phyloP scores from a whole-genome alignment of 371 early-diverging fungal species.

The Rozella allomycis region DNA sequence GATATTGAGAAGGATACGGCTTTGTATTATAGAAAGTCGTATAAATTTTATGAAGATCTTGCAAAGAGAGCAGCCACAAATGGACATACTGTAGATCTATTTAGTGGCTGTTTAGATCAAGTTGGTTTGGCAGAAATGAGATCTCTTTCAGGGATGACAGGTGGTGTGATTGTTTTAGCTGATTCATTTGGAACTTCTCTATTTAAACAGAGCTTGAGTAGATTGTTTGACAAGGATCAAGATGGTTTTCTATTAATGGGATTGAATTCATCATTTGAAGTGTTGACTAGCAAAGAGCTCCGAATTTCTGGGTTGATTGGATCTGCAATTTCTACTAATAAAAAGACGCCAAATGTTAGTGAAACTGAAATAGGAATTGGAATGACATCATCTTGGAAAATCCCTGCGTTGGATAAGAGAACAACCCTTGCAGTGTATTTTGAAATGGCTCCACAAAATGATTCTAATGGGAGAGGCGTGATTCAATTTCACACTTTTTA shows the following conservation, averaged over 20 bases:
- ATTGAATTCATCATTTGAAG: slow-evolving; percentile 95
- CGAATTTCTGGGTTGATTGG: slow-evolving; percentile 91
- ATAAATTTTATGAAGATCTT: slow-evolving; percentile 79
- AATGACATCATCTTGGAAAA: slow-evolving; percentile 81
- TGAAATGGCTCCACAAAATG: slow-evolving; percentile 49
- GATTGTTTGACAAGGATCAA: slow-evolving; percentile 70
- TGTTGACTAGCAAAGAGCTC: slow-evolving; percentile 81
- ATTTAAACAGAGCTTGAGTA: slow-evolving; percentile 88
- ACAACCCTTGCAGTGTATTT: slow-evolving; percentile 81
- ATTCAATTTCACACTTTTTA: slow-evolving; percentile 88
- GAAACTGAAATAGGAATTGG: slow-evolving; percentile 93
- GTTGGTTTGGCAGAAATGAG: slow-evolving; percentile 96
- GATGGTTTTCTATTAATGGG: slow-evolving; percentile 77
- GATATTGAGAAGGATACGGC: slow-evolving; percentile 89
- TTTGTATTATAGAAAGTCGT: slow-evolving; percentile 73
- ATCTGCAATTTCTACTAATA: slow-evolving; percentile 68
- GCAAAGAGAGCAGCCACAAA: slow-evolving; percentile 66
- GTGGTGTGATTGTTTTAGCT: slow-evolving; percentile 87
- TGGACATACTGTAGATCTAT: slow-evolving; percentile 69
- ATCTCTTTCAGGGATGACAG: slow-evolving; percentile 68
- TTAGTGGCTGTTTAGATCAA: slow-evolving; percentile 83
- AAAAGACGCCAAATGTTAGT: slow-evolving; percentile 72
- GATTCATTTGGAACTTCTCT: slow-evolving; percentile 89
- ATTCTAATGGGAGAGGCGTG: slow-evolving; percentile 62
- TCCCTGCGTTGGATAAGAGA: slow-evolving; percentile 64